A percentile compares a stretch with the other conserved stretches of the same genome.
Evolutionary conservation across 176 grass and related monocot genomes (phyloP).

Genomic region (Avena insularis): DNA sequence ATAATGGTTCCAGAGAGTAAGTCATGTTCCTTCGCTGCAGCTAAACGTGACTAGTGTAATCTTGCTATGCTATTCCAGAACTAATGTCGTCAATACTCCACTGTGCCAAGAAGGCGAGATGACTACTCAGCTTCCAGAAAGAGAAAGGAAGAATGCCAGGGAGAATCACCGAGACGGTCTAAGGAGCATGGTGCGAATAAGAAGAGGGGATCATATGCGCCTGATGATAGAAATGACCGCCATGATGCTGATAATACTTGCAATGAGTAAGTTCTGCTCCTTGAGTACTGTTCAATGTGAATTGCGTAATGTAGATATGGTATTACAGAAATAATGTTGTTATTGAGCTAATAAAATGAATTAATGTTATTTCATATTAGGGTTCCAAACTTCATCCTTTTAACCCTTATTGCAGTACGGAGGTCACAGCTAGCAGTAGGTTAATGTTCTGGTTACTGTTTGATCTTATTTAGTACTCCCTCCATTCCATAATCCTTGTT

Average conservation of each 20-base stretch:
- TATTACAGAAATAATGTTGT: background rate
- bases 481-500: too few species aligned
- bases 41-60: slow-evolving; percentile 14
- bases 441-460: slow-evolving; percentile 13
- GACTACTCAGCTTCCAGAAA: background rate
- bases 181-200: slow-evolving; percentile 1
- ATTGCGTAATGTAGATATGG: background rate
- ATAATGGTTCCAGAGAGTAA: slow-evolving; percentile 23
- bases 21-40: slow-evolving; percentile 7
- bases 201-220: background rate
- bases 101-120: slow-evolving; percentile 6
- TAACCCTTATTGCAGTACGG: background rate
- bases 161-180: background rate
- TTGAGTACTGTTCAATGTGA: background rate
- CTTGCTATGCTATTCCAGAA: slow-evolving; percentile 10
- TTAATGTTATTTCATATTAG: background rate
- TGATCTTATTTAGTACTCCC: background rate
- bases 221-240: slow-evolving; percentile 12
- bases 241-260: background rate
- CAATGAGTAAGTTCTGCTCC: slow-evolving; percentile 21
- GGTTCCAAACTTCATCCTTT: background rate
- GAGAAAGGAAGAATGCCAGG: slow-evolving; percentile 13
- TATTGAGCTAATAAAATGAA: background rate
- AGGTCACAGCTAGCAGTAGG: background rate
- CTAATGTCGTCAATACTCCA: background rate